Evolutionary conservation across 768 basidiomycete species (phyloP).

Genomic region (Gloeopeniophorella convolvens): DNA sequence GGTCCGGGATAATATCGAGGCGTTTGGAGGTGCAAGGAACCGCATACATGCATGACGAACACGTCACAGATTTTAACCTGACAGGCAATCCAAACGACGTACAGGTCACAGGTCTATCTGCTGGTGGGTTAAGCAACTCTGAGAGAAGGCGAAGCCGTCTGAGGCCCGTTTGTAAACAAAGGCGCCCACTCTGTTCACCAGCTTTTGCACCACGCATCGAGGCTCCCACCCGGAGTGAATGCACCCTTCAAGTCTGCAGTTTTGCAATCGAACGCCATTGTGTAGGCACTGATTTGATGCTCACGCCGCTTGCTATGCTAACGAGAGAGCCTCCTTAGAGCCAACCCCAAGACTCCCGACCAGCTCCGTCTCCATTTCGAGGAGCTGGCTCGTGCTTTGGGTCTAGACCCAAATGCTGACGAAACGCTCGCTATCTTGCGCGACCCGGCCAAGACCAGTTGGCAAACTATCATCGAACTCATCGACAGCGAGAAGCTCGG

Average conservation of each 20-base stretch:
- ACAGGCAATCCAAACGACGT: conserved; percentile 56
- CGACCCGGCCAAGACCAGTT: conserved; percentile 43
- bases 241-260: conserved; percentile 64
- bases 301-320: not conserved
- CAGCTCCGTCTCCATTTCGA: conserved; percentile 58
- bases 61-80: not conserved
- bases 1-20: conserved; percentile 58
- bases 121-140: conserved; percentile 36
- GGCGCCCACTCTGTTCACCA: conserved; percentile 74
- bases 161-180: conserved; percentile 22
- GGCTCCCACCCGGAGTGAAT: conserved; percentile 44
- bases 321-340: conserved; percentile 33
- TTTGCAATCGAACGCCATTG: conserved; percentile 70
- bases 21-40: conserved; percentile 55
- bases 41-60: not conserved
- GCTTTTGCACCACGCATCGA: conserved; percentile 61
- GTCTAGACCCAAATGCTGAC: conserved; percentile 46
- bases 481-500: conserved; percentile 57
- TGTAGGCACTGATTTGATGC: conserved; percentile 34
- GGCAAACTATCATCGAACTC: conserved; percentile 43
- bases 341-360: conserved; percentile 46
- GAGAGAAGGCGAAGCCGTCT: not conserved
- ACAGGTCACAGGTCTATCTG: conserved; percentile 64
- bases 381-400: conserved; percentile 50
- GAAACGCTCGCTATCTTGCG: conserved; percentile 45